Conservation (phyloP, 2,329 filamentous ascomycete genomes). For the Talaromyces marneffei region DNA sequence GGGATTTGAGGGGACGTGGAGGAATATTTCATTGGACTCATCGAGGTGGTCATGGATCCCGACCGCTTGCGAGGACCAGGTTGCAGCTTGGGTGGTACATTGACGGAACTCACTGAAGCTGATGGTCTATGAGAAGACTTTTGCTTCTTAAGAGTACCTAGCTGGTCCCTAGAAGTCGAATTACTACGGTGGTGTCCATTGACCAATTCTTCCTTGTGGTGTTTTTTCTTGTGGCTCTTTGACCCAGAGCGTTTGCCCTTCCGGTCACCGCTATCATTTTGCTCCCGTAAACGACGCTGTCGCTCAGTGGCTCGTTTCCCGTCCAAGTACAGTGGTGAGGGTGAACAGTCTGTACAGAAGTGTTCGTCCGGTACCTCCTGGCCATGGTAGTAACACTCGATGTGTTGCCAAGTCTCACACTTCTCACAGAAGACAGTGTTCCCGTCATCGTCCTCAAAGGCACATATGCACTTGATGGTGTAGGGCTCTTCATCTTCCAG, state of each 20-base stretch:
- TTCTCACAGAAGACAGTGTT: constrained; percentile 94
- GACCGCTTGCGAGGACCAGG: constrained; percentile 58
- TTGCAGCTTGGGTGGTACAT: constrained; percentile 59
- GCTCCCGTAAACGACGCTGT: constrained; percentile 57
- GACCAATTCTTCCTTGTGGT: constrained; percentile 58
- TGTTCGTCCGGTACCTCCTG: constrained; percentile 71
- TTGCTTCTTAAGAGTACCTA: constrained; percentile 61
- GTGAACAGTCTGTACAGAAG: constrained; percentile 83
- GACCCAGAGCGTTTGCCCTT: constrained; percentile 67
- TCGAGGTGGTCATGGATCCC: constrained; percentile 55
- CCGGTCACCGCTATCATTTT: constrained; percentile 58
- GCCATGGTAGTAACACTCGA: constrained; percentile 88
- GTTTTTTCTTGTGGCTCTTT: constrained; percentile 84
- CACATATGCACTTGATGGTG: constrained; percentile 97
- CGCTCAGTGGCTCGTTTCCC: constrained; percentile 67
- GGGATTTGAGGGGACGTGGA: constrained; percentile 52
- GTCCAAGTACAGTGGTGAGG: constrained; percentile 72
- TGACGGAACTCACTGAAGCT: constrained; percentile 66
- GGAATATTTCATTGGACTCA: constrained; percentile 65
- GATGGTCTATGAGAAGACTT: constrained; percentile 78
- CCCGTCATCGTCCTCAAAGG: constrained; percentile 89
- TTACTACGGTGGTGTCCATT: constrained; percentile 63
- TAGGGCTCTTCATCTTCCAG: constrained; percentile 53
- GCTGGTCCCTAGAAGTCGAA: constrained; percentile 44
- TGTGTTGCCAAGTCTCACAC: constrained; percentile 98